Percentiles rank a stretch among this genome's conserved stretches.
Conservation (phyloP, 2,329 filamentous ascomycete species). For the Penicillium hesseltinei region DNA sequence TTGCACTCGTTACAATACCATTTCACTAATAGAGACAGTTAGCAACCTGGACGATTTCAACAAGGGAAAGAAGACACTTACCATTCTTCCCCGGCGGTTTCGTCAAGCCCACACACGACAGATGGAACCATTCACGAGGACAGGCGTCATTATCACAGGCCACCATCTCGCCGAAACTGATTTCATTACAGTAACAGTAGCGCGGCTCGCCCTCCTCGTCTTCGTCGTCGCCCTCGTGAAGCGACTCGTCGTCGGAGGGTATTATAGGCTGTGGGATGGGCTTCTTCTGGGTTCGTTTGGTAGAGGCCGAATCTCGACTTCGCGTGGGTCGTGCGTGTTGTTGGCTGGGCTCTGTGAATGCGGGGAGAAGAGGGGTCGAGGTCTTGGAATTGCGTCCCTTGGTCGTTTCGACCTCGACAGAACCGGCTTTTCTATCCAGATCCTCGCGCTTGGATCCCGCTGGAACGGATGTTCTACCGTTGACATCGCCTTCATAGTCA, state of each 20-base stretch:
- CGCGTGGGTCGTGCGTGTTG: slow-evolving; percentile 38
- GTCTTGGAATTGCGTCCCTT: slow-evolving; percentile 43
- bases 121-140: slow-evolving; percentile 77
- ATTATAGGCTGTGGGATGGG: slow-evolving; percentile 28
- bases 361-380: slow-evolving; percentile 40
- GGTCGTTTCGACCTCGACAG: slow-evolving; percentile 34
- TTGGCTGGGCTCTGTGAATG: slow-evolving; percentile 36
- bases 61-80: slow-evolving; percentile 46
- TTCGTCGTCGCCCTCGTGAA: slow-evolving; percentile 57
- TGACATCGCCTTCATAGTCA: slow-evolving; percentile 28
- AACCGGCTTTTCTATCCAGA: slow-evolving; percentile 31
- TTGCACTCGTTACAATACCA: slow-evolving; percentile 83
- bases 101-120: slow-evolving; percentile 76
- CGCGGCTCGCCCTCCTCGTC: slow-evolving; percentile 67
- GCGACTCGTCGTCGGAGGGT: slow-evolving; percentile 43
- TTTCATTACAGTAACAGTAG: slow-evolving; percentile 77
- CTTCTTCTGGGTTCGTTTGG: slow-evolving; percentile 41
- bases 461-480: slow-evolving; percentile 16
- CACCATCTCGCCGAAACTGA: slow-evolving; percentile 83
- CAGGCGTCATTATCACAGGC: slow-evolving; percentile 74
- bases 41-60: slow-evolving; percentile 6
- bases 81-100: slow-evolving; percentile 74
- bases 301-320: slow-evolving; percentile 32
- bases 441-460: slow-evolving; percentile 38
- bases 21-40: slow-evolving; percentile 57